Percentiles rank a stretch among this genome's conserved stretches.
These are phyloP conservation scores for Globisporangium paroecandrum DNA, from an alignment of 352 stramenopile genomes.

Conservation along the genomic window DNA sequence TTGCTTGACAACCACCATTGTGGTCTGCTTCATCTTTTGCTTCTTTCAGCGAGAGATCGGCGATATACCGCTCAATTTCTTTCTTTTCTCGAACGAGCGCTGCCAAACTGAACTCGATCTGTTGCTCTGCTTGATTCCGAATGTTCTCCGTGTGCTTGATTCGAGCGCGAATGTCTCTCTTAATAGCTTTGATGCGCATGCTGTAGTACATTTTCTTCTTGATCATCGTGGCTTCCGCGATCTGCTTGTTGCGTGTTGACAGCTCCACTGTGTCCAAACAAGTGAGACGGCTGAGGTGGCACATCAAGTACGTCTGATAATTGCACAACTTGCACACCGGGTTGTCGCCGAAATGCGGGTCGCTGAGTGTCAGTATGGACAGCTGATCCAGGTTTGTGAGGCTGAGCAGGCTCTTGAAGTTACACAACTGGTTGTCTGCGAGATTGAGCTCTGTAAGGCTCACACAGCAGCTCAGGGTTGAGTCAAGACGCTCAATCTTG, in stretches of 20 bases:
- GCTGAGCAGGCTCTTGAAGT: constrained; percentile 84
- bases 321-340: constrained; percentile 90
- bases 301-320: constrained; percentile 91
- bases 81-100: constrained; percentile 56
- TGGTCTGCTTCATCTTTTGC: constrained; percentile 2
- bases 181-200: constrained; percentile 91
- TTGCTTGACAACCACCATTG: constrained; percentile 7
- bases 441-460: constrained; percentile 82
- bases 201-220: constrained; percentile 97
- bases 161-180: constrained; percentile 65
- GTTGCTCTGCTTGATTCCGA: constrained; percentile 42
- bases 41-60: constrained; percentile 9
- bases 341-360: constrained; percentile 90
- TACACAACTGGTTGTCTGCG: constrained; percentile 75
- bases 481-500: constrained; percentile 64
- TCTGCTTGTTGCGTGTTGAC: constrained; percentile 75
- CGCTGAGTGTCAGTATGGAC: constrained; percentile 61
- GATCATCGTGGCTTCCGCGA: constrained; percentile 89
- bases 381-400: constrained; percentile 72
- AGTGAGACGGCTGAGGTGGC: constrained; percentile 65
- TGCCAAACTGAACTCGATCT: constrained; percentile 43
- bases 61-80: constrained; percentile 54
- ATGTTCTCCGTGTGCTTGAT: constrained; percentile 47
- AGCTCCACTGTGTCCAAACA: constrained; percentile 79
- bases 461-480: constrained; percentile 45